Percentiles rank a stretch among this genome's conserved stretches.
These are phyloP conservation scores for Russula sp. DNA, from an alignment of 768 basidiomycete species.

Conservation along the genomic window DNA sequence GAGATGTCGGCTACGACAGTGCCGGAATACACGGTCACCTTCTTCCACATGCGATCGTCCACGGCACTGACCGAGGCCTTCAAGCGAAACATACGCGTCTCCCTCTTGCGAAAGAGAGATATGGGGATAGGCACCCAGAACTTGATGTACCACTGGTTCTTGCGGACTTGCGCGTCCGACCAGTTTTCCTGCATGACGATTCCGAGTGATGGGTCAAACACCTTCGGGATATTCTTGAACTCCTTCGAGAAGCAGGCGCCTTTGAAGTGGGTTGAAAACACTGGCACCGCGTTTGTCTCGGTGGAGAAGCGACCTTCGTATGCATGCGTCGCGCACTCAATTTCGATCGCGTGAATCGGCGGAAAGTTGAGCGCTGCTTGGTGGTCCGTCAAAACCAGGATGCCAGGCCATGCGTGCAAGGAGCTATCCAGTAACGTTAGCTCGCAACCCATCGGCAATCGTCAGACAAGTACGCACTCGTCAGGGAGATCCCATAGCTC, in stretches of 20 bases:
- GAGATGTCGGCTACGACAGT: constrained; percentile 23
- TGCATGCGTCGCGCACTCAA: constrained; percentile 21
- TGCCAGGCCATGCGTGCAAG: constrained; percentile 19
- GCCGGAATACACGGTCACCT: constrained; percentile 17
- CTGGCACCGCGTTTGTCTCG: constrained; percentile 21
- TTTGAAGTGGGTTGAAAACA: constrained; percentile 13
- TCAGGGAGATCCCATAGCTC: constrained; percentile 24
- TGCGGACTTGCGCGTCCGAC: constrained; percentile 15
- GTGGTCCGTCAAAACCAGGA: constrained; percentile 21
- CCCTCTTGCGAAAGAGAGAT: constrained; percentile 22
- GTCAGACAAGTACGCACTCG: constrained; percentile 15
- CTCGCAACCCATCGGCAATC: not conserved
- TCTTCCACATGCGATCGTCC: constrained; percentile 22
- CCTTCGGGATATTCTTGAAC: not conserved
- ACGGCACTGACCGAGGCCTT: constrained; percentile 15
- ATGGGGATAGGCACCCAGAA: constrained; percentile 25
- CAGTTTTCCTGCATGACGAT: constrained; percentile 23
- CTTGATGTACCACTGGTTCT: constrained; percentile 23
- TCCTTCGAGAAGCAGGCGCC: constrained; percentile 6
- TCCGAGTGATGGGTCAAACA: constrained; percentile 13
- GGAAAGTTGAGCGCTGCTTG: constrained; percentile 2
- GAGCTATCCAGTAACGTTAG: constrained; percentile 3
- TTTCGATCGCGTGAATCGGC: constrained; percentile 9
- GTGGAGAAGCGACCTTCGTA: constrained; percentile 25
- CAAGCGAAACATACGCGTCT: constrained; percentile 23